Percentiles rank a stretch among this genome's conserved stretches.
These are phyloP conservation scores for Eremomyces bilateralis DNA, from an alignment of 495 filamentous ascomycete species.

Conservation along the genomic window DNA sequence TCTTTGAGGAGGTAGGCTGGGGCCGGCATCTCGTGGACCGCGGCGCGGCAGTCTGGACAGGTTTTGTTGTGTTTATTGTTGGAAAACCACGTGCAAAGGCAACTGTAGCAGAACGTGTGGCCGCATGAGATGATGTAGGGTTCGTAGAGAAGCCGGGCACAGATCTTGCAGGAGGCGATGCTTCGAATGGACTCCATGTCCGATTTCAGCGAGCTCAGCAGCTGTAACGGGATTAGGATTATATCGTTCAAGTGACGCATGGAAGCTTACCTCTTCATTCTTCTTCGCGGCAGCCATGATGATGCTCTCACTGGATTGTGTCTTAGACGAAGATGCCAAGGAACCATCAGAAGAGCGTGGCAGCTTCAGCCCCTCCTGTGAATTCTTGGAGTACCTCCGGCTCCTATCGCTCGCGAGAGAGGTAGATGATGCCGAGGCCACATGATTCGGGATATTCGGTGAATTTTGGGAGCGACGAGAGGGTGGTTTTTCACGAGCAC, in stretches of 20 bases:
- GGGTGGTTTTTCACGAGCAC: too few relatives aligned
- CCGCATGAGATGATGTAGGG: constrained; percentile 51
- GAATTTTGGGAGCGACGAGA: too few relatives aligned
- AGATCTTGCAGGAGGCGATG: constrained; percentile 43
- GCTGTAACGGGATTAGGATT: constrained; percentile 11
- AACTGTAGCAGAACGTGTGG: constrained; percentile 58
- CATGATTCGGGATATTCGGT: too few relatives aligned
- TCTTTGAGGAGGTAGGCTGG: constrained; percentile 52
- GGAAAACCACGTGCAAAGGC: constrained; percentile 43
- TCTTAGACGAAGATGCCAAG: too few relatives aligned
- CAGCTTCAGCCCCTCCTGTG: too few relatives aligned
- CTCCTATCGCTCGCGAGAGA: too few relatives aligned
- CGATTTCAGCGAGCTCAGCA: constrained; percentile 17
- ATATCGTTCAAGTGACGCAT: too few relatives aligned
- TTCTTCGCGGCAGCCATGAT: too few relatives aligned
- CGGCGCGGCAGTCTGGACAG: constrained; percentile 48
- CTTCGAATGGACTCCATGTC: constrained; percentile 20
- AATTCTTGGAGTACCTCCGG: too few relatives aligned
- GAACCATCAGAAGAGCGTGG: too few relatives aligned
- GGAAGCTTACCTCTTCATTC: constrained; percentile 1
- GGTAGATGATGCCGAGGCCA: too few relatives aligned
- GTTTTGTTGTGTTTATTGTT: constrained; percentile 38
- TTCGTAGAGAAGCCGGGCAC: constrained; percentile 46
- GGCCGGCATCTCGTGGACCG: constrained; percentile 35
- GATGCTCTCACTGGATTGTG: too few relatives aligned